phyloP scores from a whole-genome alignment of 306 rosid genomes.

The Trifolium subterraneum region DNA sequence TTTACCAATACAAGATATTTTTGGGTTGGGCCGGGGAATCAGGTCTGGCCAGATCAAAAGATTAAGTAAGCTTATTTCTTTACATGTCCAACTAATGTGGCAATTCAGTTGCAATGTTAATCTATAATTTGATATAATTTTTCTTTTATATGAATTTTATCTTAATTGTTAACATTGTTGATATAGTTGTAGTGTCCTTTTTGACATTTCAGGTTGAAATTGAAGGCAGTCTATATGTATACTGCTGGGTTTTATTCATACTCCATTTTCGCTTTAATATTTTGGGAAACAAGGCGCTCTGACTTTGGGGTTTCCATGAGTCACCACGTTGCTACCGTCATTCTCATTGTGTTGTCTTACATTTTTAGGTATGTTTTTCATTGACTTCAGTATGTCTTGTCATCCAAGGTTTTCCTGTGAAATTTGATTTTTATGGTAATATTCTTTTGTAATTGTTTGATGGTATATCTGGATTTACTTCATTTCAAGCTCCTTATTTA shows the following conservation, averaged over 20 bases:
- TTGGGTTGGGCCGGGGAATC: constrained; percentile 98
- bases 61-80: constrained; percentile 66
- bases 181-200: constrained; percentile 30
- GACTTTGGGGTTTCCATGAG: constrained; percentile 98
- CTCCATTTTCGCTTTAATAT: constrained; percentile 95
- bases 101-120: constrained; percentile 18
- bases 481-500: constrained; percentile 26
- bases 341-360: constrained; percentile 86
- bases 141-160: constrained; percentile 27
- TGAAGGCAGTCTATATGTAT: constrained; percentile 88
- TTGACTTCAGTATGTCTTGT: constrained; percentile 42
- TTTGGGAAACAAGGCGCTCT: constrained; percentile 99
- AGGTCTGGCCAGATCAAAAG: constrained; percentile 98
- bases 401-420: constrained; percentile 24
- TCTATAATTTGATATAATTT: constrained; percentile 3
- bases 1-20: constrained; percentile 76
- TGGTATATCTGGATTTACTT: constrained; percentile 26
- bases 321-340: constrained; percentile 94
- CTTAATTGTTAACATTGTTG: constrained; percentile 27
- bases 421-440: constrained; percentile 30
- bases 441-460: constrained; percentile 27
- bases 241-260: constrained; percentile 92
- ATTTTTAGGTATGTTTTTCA: constrained; percentile 76
- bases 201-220: constrained; percentile 75
- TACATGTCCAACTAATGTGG: constrained; percentile 19